Base-by-base conservation (phyloP, 78 protist species). In the Cyanophora paradoxa region DNA sequence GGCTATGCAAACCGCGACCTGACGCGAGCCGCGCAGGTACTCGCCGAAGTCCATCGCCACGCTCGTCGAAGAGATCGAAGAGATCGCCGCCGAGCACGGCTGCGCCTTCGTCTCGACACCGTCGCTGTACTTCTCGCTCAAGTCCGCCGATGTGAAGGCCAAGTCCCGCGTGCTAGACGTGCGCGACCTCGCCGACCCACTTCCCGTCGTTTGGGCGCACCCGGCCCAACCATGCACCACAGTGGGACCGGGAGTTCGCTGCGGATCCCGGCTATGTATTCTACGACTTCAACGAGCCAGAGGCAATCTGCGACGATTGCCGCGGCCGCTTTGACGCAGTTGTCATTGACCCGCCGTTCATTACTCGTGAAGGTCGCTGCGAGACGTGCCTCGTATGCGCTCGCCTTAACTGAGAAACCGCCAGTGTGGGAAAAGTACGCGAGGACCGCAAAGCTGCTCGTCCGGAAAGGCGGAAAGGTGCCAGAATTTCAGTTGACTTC, bases 321-420 rank as follows among this genome's bases (percentile, higher is more conserved):
- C 2, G 3, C 0, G 48, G 39, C 37, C 24, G 31, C 14, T 81
- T 74, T 33, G 57, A 52, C 31, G 0, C 3, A 2, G 74, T 74
- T 36, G 81, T 81, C 33, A 62, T 81, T 31, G 86, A 81, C 64
- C 86, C 86, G 16, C 86, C 86, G 20, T 81, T 74, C 59, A 81
- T 81, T 63, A 81, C 86, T 10, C 36, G 5, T 2, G 86, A 81
- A n/a, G n/a, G n/a, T n/a, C n/a, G n/a, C n/a, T n/a, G n/a, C n/a
- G n/a, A n/a, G n/a, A n/a, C n/a, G n/a, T n/a, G n/a, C n/a, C n/a
- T n/a, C n/a, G n/a, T n/a, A n/a, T n/a, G n/a, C n/a, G n/a, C n/a
- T n/a, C n/a, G n/a, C n/a, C n/a, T n/a, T n/a, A n/a, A n/a, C n/a
- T n/a, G n/a, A n/a, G n/a, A n/a, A n/a, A n/a, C n/a, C n/a, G n/a